phyloP scores from a whole-genome alignment of 768 basidiomycete genomes.

The Sarcomyxa edulis region DNA sequence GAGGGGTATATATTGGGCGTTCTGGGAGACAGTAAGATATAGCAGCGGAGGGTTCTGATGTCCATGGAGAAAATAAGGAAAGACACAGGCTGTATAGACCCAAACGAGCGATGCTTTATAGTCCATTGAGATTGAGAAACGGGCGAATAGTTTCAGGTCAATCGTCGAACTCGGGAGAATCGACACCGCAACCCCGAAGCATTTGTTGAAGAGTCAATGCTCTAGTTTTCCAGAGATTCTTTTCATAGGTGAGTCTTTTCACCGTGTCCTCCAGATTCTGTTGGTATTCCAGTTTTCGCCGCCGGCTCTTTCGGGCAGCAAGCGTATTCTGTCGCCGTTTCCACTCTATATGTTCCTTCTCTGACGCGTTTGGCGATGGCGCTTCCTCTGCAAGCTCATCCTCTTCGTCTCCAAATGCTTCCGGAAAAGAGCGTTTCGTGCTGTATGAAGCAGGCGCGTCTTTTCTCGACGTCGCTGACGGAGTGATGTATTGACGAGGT shows the following conservation, averaged over 20 bases:
- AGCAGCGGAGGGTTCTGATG: too few relatives aligned
- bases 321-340: slow-evolving; percentile 84
- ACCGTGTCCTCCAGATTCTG: slow-evolving; percentile 56
- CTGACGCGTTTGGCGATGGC: slow-evolving; percentile 32
- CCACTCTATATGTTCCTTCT: slow-evolving; percentile 65
- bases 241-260: slow-evolving; percentile 48
- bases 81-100: too few relatives aligned
- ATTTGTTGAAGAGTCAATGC: slow-evolving; percentile 46
- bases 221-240: slow-evolving; percentile 58
- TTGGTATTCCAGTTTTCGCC: slow-evolving; percentile 68
- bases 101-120: too few relatives aligned
- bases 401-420: slow-evolving; percentile 48
- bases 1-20: too few relatives aligned
- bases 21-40: too few relatives aligned
- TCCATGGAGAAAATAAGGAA: too few relatives aligned
- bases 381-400: slow-evolving; percentile 39
- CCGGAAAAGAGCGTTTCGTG: slow-evolving; percentile 39
- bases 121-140: too few relatives aligned
- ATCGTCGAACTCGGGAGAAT: slow-evolving; percentile 50
- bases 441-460: slow-evolving; percentile 64
- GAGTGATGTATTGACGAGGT: slow-evolving; percentile 61
- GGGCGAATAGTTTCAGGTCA: too few relatives aligned
- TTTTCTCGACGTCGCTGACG: slow-evolving; percentile 75
- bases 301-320: slow-evolving; percentile 76
- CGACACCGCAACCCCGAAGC: slow-evolving; percentile 51